Evolutionary conservation across 1,139 yeast genomes (phyloP).

Genomic region (Geotrichum reessii): DNA sequence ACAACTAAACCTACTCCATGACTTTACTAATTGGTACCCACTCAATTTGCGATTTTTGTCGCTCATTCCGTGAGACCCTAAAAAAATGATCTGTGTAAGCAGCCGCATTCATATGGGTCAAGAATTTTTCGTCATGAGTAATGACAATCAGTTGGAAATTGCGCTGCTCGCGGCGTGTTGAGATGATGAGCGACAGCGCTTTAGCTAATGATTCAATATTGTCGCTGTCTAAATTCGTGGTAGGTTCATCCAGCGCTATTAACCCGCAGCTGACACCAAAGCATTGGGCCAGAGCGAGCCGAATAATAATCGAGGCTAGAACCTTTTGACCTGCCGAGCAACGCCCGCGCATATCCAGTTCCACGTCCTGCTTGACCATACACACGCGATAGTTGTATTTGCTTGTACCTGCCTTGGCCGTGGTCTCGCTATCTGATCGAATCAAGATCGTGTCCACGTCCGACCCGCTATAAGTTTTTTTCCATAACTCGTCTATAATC

Average conservation of each 20-base stretch:
- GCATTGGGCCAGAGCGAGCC: slow-evolving; percentile 91
- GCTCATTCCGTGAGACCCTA: slow-evolving; percentile 71
- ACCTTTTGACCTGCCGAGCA: slow-evolving; percentile 99
- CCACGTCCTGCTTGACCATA: slow-evolving; percentile 88
- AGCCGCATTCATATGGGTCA: slow-evolving; percentile 78
- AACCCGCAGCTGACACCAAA: slow-evolving; percentile 94
- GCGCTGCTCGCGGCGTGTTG: slow-evolving; percentile 64
- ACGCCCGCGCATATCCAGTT: slow-evolving; percentile 94
- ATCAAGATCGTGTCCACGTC: slow-evolving; percentile 91
- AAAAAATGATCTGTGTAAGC: slow-evolving; percentile 87
- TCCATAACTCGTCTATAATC: slow-evolving; percentile 87
- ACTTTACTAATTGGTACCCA: slow-evolving; percentile 32
- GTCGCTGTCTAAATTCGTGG: slow-evolving; percentile 88
- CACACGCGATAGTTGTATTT: slow-evolving; percentile 91
- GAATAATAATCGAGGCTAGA: slow-evolving; percentile 81
- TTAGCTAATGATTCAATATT: slow-evolving; percentile 84
- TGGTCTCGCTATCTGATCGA: slow-evolving; percentile 66
- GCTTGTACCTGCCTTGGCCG: slow-evolving; percentile 36
- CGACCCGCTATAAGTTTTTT: slow-evolving; percentile 86
- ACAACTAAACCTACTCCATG: slow-evolving; percentile 21
- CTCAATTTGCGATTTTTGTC: slow-evolving; percentile 70
- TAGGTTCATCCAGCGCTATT: slow-evolving; percentile 95
- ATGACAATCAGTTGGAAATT: slow-evolving; percentile 93
- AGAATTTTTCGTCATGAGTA: slow-evolving; percentile 91
- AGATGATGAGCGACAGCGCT: slow-evolving; percentile 71